Base-by-base conservation (phyloP, 2,329 filamentous ascomycete species). In the Fusarium tuaranense region DNA sequence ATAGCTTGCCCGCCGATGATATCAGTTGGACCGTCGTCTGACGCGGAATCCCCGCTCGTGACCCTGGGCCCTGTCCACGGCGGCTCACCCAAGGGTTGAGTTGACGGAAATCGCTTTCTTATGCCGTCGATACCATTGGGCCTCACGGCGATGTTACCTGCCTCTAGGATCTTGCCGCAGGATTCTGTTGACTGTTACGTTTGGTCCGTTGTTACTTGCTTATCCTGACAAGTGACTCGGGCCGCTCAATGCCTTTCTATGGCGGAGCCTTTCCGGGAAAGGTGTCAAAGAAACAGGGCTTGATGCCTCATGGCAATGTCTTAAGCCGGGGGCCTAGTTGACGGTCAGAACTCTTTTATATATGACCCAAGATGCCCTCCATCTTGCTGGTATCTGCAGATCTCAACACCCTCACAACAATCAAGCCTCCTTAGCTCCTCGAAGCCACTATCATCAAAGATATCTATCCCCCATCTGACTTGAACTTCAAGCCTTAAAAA, bases 201-300 rank as follows among this genome's bases (percentile, higher is more conserved):
- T 44, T 51, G 59, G 48, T 32, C 65, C 71, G 64, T 27, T 53
- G 48, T 67, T 51, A 58, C 59, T 39, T 64, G 41, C 65, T 76
- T 62, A 62, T 71, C 59, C 63, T 71, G 61, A 65, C 60, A 69
- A 70, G 67, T 67, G 27, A 70, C 69, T 79, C 72, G 78, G 78
- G 76, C 78, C 78, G 78, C 62, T 61, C 46, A 60, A 73, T 78
- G 67, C 76, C 76, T 72, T 77, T 77, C 51, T 62, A 62, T 68
- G 71, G 77, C 78, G 78, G 78, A 77, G 75, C 51, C 63, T 63
- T 79, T 79, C 78, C 78, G 78, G 76, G 59, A 70, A 68, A 55
- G 46, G 63, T 71, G 65, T 65, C 66, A 70, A 69, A 65, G 61
- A 69, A 68, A 61, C 61, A 63, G 65, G 64, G 53, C 57, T 36